Evolutionary conservation across 805 yeast genomes (phyloP).

Genomic region (Candida peoriensis): DNA sequence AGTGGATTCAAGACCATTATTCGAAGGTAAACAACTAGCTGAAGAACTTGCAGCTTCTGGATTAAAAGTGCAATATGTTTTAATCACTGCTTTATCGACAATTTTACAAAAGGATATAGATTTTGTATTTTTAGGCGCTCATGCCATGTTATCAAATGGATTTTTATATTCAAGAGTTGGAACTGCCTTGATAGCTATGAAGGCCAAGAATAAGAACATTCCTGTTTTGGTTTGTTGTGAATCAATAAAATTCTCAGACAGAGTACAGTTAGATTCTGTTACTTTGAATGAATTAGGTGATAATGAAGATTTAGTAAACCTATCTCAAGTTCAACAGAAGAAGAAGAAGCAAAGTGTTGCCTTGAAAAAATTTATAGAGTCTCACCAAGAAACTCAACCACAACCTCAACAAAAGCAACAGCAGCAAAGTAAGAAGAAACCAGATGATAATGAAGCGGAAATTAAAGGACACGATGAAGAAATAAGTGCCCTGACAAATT

Average conservation of each 20-base stretch:
- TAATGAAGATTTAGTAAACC: conserved; percentile 59
- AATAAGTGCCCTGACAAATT: conserved; percentile 39
- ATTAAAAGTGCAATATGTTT: conserved; percentile 67
- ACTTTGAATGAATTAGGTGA: conserved; percentile 89
- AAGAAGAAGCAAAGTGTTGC: conserved; percentile 48
- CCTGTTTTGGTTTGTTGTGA: conserved; percentile 97
- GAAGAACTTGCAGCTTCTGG: conserved; percentile 56
- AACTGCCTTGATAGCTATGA: conserved; percentile 88
- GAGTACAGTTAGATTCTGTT: conserved; percentile 94
- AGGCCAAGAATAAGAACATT: conserved; percentile 79
- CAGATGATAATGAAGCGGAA: conserved; percentile 13
- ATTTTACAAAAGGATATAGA: conserved; percentile 84
- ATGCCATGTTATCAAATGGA: conserved; percentile 95
- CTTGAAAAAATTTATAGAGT: conserved; percentile 55
- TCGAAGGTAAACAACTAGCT: conserved; percentile 84
- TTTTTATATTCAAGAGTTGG: conserved; percentile 91
- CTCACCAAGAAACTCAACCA: conserved; percentile 26
- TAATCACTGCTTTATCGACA: conserved; percentile 74
- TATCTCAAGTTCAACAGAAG: conserved; percentile 37
- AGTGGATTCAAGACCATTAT: conserved; percentile 90
- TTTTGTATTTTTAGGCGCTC: conserved; percentile 91
- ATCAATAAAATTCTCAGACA: conserved; percentile 87
- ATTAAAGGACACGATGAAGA: conserved; percentile 14
- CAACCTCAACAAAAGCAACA: conserved; percentile 17
- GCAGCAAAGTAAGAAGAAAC: conserved; percentile 23